Conservation (phyloP, 2,329 filamentous ascomycete species). For the Microdochium trichocladiopsis region DNA sequence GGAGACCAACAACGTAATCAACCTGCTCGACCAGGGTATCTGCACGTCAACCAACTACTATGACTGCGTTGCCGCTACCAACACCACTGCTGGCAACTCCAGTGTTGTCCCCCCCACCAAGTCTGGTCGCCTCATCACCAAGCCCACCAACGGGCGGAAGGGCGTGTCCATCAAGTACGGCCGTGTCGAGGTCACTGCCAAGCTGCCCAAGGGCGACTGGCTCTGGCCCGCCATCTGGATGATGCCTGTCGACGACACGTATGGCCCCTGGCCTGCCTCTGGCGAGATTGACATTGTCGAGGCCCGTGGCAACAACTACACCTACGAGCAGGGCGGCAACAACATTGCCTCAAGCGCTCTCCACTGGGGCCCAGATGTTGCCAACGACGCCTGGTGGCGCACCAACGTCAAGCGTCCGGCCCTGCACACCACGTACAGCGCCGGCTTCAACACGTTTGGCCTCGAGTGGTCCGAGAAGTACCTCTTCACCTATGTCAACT, state of each 20-base stretch:
- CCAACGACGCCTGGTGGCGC: slow-evolving; percentile 74
- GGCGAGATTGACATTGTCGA: slow-evolving; percentile 83
- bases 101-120: slow-evolving; percentile 71
- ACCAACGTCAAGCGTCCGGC: slow-evolving; percentile 73
- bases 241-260: slow-evolving; percentile 65
- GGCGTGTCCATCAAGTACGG: slow-evolving; percentile 71
- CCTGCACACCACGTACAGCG: slow-evolving; percentile 66
- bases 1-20: slow-evolving; percentile 57
- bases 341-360: slow-evolving; percentile 73
- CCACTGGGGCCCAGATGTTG: slow-evolving; percentile 71
- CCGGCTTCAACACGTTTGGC: slow-evolving; percentile 68
- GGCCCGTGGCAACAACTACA: slow-evolving; percentile 75
- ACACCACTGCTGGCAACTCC: slow-evolving; percentile 61
- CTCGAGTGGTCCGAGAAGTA: slow-evolving; percentile 87
- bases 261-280: slow-evolving; percentile 71
- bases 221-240: slow-evolving; percentile 92
- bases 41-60: slow-evolving; percentile 57
- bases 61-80: slow-evolving; percentile 65
- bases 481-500: slow-evolving; percentile 80
- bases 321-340: slow-evolving; percentile 70
- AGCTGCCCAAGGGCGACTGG: slow-evolving; percentile 74
- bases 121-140: slow-evolving; percentile 71
- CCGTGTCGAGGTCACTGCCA: slow-evolving; percentile 72
- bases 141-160: slow-evolving; percentile 31
- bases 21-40: slow-evolving; percentile 57